These are phyloP conservation scores for Laburnicola sp. DNA, from an alignment of 2,329 filamentous ascomycete genomes.

Conservation along the genomic window DNA sequence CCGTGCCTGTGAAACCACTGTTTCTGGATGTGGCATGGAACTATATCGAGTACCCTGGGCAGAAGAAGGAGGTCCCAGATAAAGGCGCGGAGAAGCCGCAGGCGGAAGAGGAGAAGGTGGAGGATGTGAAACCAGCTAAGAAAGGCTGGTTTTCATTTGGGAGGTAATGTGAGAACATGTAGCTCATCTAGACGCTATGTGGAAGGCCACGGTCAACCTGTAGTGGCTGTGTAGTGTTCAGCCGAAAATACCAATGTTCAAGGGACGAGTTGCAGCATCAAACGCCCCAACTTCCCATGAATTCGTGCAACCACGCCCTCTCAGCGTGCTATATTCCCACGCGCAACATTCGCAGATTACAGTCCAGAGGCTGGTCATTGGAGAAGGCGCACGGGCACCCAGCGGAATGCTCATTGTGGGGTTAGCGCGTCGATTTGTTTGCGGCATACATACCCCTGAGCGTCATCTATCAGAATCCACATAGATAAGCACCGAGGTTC, in stretches of 20 bases:
- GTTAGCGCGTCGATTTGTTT: constrained; percentile 24
- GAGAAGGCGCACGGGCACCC: constrained; percentile 15
- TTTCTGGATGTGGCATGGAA: constrained; percentile 98
- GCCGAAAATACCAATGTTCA: neutral
- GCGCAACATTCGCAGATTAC: constrained; percentile 18
- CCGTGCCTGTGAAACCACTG: constrained; percentile 88
- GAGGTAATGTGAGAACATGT: constrained; percentile 34
- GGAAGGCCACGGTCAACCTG: constrained; percentile 1
- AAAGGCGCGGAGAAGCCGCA: constrained; percentile 31
- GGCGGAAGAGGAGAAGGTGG: constrained; percentile 28
- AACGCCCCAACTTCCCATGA: constrained; percentile 9
- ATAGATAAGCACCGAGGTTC: constrained; percentile 32
- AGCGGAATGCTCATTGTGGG: constrained; percentile 25
- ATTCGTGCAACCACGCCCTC: constrained; percentile 15
- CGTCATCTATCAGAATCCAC: constrained; percentile 12
- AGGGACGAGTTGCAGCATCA: constrained; percentile 6
- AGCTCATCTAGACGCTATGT: constrained; percentile 5
- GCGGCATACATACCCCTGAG: constrained; percentile 21
- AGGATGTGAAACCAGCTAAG: constrained; percentile 49
- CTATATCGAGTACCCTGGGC: constrained; percentile 87
- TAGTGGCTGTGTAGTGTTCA: constrained; percentile 1
- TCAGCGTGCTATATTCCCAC: constrained; percentile 17
- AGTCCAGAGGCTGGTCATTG: constrained; percentile 22
- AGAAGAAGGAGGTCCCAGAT: constrained; percentile 44
- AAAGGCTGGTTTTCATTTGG: constrained; percentile 58